Base-by-base conservation (phyloP, 306 rosid species). In the Cucumis cinereus region DNA sequence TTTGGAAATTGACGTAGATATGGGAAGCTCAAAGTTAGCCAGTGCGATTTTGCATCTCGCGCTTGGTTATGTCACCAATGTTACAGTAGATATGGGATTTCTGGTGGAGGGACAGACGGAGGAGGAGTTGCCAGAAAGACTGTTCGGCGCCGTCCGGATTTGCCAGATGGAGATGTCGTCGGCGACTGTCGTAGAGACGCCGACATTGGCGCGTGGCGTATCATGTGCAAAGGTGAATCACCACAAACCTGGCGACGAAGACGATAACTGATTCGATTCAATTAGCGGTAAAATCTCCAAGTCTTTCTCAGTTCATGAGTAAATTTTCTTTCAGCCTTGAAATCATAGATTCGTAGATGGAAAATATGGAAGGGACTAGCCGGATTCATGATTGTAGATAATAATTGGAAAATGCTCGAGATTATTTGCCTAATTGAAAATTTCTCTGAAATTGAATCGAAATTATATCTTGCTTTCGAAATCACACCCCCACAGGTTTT, bases 131-230 rank as follows among this genome's bases (percentile, higher is more conserved):
- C 98, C 98, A 52, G 98, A 93, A 82, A 86, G 75, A 24, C 79
- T 93, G 35, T 62, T 91, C 16, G 98, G 98, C 5, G 96, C 97
- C 1, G 88, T 93, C 47, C 85, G 98, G 90, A 86, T 93, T 30
- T 87, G 88, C 79, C 96, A 93, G 87, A 91, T 93, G 90, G 92
- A 93, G 76, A 93, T 93, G 97, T 78, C 87, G 12, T 85, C 97
- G 7, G 91, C 93, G 6, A 81, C 84, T 0, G 77, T 85, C 2
- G 83, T 88, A 5, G 93, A 93, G 60, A 89, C 83, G n/a, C 53
- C 57, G 8, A 8, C 40, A 2, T 15, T 67, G n/a, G 83, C 80
- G 20, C 94, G 90, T 28, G 91, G 89, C 16, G 10, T 64, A 53
- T 83, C 85, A 4, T 72, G 76, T 71, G 78, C 86, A 8, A 90